These are phyloP conservation scores for Boletus pseudo-olivaceus DNA, from an alignment of 768 basidiomycete genomes.

Conservation along the genomic window DNA sequence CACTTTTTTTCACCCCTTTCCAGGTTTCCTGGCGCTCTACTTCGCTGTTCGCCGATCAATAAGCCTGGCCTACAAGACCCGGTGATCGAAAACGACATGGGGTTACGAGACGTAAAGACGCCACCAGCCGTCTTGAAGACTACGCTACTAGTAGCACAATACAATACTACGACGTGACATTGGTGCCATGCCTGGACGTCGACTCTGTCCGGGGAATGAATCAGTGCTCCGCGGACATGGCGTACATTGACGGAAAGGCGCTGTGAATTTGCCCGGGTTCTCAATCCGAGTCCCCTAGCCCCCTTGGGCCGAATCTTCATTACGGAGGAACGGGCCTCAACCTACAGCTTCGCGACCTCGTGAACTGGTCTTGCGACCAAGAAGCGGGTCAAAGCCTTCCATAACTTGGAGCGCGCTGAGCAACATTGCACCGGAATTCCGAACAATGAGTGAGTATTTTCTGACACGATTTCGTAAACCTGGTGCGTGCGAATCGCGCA, in stretches of 20 bases:
- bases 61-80: not conserved
- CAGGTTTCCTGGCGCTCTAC: constrained; percentile 1
- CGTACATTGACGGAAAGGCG: not conserved
- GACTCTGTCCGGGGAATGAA: constrained; percentile 8
- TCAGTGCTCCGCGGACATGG: constrained; percentile 28
- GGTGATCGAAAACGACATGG: constrained; percentile 5
- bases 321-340: constrained; percentile 17
- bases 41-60: constrained; percentile 23
- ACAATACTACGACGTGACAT: not conserved
- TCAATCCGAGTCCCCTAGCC: constrained; percentile 7
- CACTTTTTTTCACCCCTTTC: constrained; percentile 5
- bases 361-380: constrained; percentile 7
- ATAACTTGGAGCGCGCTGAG: not conserved
- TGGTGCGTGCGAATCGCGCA: constrained; percentile 15
- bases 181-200: constrained; percentile 1
- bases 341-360: constrained; percentile 13
- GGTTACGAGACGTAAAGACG: not conserved
- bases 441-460: not conserved
- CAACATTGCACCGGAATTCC: constrained; percentile 3
- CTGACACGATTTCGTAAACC: not conserved
- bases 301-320: constrained; percentile 18
- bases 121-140: constrained; percentile 2
- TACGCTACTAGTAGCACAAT: not conserved
- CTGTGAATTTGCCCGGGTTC: constrained; percentile 16
- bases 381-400: not conserved